phyloP scores from a whole-genome alignment of 139 green algal species.

The Monoraphidium neglectum region DNA sequence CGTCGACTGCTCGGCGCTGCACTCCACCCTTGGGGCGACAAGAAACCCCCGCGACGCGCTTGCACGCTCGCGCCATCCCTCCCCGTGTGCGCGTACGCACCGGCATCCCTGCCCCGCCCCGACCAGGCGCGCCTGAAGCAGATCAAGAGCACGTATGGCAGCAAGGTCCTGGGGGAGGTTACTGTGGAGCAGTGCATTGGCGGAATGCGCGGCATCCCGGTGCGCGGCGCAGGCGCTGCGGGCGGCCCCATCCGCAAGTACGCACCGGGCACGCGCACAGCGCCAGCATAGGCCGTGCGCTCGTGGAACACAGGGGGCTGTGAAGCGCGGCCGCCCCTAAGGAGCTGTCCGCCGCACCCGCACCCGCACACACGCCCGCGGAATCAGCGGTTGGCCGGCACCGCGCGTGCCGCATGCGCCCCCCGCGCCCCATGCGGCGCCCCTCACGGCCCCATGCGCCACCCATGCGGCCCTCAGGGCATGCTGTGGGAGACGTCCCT shows the following conservation, averaged over 20 bases:
- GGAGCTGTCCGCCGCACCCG: too few relatives aligned
- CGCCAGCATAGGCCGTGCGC: too few relatives aligned
- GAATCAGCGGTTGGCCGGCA: too few relatives aligned
- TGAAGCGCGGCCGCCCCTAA: too few relatives aligned
- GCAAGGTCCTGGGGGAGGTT: constrained; percentile 79
- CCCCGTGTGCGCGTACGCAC: background rate
- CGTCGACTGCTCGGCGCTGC: background rate
- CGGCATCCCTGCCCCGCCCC: background rate
- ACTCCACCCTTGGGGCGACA: too few relatives aligned
- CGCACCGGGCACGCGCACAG: too few relatives aligned
- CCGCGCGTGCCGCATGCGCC: too few relatives aligned
- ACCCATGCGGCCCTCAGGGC: constrained; percentile 72
- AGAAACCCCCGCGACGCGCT: background rate
- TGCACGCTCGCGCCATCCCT: background rate
- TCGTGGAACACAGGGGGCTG: too few relatives aligned
- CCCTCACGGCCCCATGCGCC: too few relatives aligned
- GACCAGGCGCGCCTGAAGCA: constrained; percentile 84
- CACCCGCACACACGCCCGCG: too few relatives aligned
- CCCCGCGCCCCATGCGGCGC: background rate
- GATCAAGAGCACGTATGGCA: constrained; percentile 81
- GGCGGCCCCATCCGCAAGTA: too few relatives aligned
- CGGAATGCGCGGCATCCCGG: constrained; percentile 97
- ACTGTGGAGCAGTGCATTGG: constrained; percentile 91
- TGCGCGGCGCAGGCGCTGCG: constrained; percentile 23
- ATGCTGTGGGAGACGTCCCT: constrained; percentile 98